Evolutionary conservation across 352 stramenopile species (phyloP).

Genomic region (Globisporangium lucens): DNA sequence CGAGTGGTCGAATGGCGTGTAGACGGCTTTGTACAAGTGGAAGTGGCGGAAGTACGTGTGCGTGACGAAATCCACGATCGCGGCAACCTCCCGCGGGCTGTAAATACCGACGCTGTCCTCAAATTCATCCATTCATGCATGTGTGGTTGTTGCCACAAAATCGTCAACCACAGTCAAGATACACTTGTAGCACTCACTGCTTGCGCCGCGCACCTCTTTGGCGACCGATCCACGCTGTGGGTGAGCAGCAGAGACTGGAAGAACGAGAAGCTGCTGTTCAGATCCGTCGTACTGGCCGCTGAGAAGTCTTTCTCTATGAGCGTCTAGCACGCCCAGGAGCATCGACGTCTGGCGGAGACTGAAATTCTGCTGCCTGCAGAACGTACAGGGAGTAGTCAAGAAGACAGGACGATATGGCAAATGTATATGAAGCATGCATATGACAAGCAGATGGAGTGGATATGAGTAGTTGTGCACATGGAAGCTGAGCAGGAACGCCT

Average conservation of each 20-base stretch:
- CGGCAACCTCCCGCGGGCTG: constrained; percentile 37
- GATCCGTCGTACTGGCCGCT: constrained; percentile 36
- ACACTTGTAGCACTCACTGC: too few relatives aligned
- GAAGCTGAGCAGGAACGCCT: constrained; percentile 48
- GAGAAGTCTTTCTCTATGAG: constrained; percentile 63
- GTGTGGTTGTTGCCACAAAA: not conserved
- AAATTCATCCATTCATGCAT: not conserved
- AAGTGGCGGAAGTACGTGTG: constrained; percentile 83
- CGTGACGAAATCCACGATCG: constrained; percentile 70
- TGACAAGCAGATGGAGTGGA: constrained; percentile 17
- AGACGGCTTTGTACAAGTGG: constrained; percentile 78
- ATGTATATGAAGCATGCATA: not conserved
- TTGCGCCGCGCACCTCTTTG: constrained; percentile 43
- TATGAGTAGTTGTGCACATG: constrained; percentile 74
- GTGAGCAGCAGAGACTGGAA: constrained; percentile 62
- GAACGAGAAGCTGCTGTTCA: constrained; percentile 48
- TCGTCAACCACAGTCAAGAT: not conserved
- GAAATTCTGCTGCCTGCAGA: constrained; percentile 66
- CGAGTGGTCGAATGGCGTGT: constrained; percentile 57
- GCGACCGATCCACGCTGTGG: constrained; percentile 67
- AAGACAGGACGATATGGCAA: not conserved
- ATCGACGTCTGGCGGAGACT: constrained; percentile 53
- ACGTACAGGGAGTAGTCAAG: constrained; percentile 28
- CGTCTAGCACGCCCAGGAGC: constrained; percentile 63
- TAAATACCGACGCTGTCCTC: constrained; percentile 58